Conservation (phyloP, 169 alveolate genomes). For the Plasmodium falciparum region DNA sequence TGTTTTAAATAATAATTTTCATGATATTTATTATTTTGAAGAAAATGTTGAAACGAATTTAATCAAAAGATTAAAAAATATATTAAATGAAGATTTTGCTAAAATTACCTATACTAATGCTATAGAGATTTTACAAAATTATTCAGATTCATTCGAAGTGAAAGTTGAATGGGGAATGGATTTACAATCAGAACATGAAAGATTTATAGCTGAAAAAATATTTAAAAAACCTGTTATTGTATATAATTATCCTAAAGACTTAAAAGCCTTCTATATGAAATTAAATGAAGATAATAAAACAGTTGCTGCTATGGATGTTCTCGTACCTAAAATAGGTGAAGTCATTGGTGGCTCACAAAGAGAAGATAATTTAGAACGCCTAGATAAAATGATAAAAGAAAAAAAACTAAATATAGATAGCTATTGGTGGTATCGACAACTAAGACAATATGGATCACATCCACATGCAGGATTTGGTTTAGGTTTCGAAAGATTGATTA, state of each 20-base stretch:
- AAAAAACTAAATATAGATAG: conserved; percentile 87
- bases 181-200: conserved; percentile 97
- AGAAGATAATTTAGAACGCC: conserved; percentile 96
- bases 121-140: conserved; percentile 89
- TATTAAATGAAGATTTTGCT: conserved; percentile 92
- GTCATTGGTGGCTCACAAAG: conserved; percentile 99
- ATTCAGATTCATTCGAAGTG: conserved; percentile 80
- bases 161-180: conserved; percentile 97
- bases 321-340: conserved; percentile 98
- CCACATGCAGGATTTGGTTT: conserved; percentile 99
- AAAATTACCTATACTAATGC: conserved; percentile 98
- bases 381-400: conserved; percentile 92
- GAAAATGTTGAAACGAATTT: conserved; percentile 92
- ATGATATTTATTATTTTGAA: conserved; percentile 93
- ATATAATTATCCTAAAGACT: conserved; percentile 98
- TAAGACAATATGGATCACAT: conserved; percentile 96
- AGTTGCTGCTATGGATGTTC: conserved; percentile 98
- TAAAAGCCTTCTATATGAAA: conserved; percentile 97
- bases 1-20: conserved; percentile 93
- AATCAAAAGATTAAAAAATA: conserved; percentile 89
- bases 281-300: conserved; percentile 95
- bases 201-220: conserved; percentile 95
- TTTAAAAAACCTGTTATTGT: conserved; percentile 97
- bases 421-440: conserved; percentile 95
- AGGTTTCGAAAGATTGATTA: conserved; percentile 97